Evolutionary conservation across 345 rosid genomes (phyloP), one percentile per base, ranked within the genome.

Genomic region (Rhizophora apiculata): DNA sequence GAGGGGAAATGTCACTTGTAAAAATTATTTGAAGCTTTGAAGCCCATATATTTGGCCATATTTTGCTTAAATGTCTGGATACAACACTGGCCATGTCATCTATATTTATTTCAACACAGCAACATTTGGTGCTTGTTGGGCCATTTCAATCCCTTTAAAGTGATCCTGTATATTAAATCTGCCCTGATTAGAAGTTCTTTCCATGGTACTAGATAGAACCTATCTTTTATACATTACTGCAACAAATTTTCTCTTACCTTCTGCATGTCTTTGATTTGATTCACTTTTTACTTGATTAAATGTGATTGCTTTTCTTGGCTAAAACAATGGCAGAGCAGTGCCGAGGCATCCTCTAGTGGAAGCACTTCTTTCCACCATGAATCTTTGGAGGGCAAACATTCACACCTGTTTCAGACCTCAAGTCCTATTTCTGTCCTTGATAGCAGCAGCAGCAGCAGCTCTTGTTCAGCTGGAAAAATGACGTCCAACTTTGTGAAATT

Each of bases 351-450:
- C 43, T 82, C 86, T 18, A 56, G 76, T 67, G 59, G 81, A 68
- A 78, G 74, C 26, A 70, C 39, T 69, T 67, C 69, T 49, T 67
- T 53, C 58, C 77, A 37, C 52, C 64, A 68, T 58, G 72, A 73
- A 31, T 70, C 82, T 60, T 72, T 66, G 52, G 79, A 77, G 48
- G 74, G 72, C 80, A 87, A 86, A 81, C 83, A 75, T 73, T 71
- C 79, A 18, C 74, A 34, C 57, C 76, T 39, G 20, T 85, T 85
- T 26, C 87, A 74, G 69, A 81, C 89, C 68, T 80, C 87, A 67
- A 87, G 91, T 74, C 90, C 95, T 16, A 84, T 84, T 63, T 91
- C 97, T 69, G 91, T 91, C 68, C 89, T 89, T 15, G 97, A 87
- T 74, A 39, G 48, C 59, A 22, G 59, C 59, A n/a, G 80, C 78